Base-by-base conservation (phyloP, 2,329 filamentous ascomycete species). In the Aspergillus pseudoglaucus region DNA sequence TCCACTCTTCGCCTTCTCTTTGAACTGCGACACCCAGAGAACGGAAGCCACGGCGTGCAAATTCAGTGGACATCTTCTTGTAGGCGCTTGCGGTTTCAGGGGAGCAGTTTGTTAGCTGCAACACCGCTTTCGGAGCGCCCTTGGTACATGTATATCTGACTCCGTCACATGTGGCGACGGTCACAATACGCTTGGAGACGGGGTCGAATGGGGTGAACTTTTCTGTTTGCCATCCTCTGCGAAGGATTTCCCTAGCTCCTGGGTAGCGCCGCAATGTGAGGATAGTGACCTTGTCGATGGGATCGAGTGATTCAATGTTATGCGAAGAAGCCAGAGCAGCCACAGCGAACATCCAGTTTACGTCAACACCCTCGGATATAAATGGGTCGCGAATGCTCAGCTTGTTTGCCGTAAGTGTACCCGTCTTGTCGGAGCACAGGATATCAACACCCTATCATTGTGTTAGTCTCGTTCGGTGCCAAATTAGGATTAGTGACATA, bases 291-390 rank as follows among this genome's bases (percentile, higher is more conserved):
- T 88, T 89, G 70, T 89, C 85, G 60, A 89, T 89, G 25, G 85
- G 85, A 64, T 89, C 85, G 48, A 89, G 78, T 35, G 84, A 84
- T 70, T 86, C 84, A 68, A 87, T 79, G 68, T 88, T 89, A 73
- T 89, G 85, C 30, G 85, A 88, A 37, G 84, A 88, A 44, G 85
- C 85, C 18, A 89, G 77, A 48, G 83, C 85, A 49, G 85, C 85
- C 53, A 87, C 85, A 47, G 85, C 84, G 81, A 89, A 88, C 83
- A 89, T 87, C 84, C 85, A 89, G 73, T 88, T 85, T 63, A 88
- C 79, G 64, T 88, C 85, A 58, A 87, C 80, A 47, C 85, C 86
- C 68, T 88, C 85, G 38, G 84, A 81, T 41, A 88, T 84, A 67
- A 84, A 89, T 2, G 86, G 85, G 59, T 88, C 85, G 56, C 85